Conservation (phyloP, 2,329 filamentous ascomycete species). For the Ophiocordyceps sinensis region DNA sequence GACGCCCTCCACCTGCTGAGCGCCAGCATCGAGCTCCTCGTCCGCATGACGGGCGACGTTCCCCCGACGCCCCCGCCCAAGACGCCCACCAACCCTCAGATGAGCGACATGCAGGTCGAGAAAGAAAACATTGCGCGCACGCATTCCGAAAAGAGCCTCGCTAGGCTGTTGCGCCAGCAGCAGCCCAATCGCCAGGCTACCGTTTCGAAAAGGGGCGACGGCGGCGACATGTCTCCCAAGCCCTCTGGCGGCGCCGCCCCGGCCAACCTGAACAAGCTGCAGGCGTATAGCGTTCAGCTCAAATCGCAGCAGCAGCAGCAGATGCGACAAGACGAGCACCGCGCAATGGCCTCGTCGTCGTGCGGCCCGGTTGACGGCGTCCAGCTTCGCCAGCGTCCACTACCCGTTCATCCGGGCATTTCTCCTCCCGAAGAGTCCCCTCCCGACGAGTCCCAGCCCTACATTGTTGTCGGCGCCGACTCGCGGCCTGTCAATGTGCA, state of each 20-base stretch:
- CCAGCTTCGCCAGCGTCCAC: constrained; percentile 22
- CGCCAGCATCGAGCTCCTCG: constrained; percentile 54
- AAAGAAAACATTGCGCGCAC: constrained; percentile 45
- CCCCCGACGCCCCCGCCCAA: constrained; percentile 63
- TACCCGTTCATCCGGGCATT: background rate
- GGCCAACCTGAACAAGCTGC: constrained; percentile 6
- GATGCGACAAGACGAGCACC: background rate
- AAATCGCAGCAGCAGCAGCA: constrained; percentile 10
- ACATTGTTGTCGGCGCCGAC: constrained; percentile 51
- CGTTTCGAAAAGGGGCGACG: background rate
- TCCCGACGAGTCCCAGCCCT: constrained; percentile 26
- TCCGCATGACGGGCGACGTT: constrained; percentile 61
- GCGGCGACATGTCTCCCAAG: background rate
- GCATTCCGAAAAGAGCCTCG: constrained; percentile 39
- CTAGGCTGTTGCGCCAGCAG: constrained; percentile 25
- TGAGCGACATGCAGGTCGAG: constrained; percentile 47
- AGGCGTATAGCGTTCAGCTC: constrained; percentile 14
- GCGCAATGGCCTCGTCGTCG: background rate
- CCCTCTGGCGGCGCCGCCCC: background rate
- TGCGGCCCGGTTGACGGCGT: constrained; percentile 38
- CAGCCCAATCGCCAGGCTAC: constrained; percentile 14
- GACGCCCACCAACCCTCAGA: constrained; percentile 48
- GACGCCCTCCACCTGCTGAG: constrained; percentile 71
- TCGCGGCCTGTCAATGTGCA: constrained; percentile 63
- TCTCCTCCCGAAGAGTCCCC: constrained; percentile 13